Evolutionary conservation across 257 asterid genomes (phyloP).

Genomic region (Avicennia marina): DNA sequence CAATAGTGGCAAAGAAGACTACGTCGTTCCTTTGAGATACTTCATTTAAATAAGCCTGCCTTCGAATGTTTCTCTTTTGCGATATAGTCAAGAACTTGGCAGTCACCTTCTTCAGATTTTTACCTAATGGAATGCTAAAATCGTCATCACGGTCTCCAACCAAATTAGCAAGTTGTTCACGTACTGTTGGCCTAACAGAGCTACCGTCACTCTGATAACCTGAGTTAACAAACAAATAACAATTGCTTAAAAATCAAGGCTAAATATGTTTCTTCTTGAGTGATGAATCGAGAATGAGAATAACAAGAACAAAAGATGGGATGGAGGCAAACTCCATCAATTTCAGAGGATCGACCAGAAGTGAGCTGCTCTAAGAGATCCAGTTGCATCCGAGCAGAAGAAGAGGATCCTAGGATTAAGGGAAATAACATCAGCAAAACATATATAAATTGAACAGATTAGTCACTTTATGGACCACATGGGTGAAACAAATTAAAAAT

Average conservation of each 20-base stretch:
- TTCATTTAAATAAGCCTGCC: conserved; percentile 71
- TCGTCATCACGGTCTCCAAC: conserved; percentile 69
- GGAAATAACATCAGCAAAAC: conserved; percentile 1
- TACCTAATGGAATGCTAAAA: conserved; percentile 73
- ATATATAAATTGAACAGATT: not conserved
- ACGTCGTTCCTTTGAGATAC: conserved; percentile 90
- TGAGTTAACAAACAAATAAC: conserved; percentile 18
- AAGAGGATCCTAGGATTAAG: conserved; percentile 23
- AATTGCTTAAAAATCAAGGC: not conserved
- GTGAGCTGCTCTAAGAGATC: conserved; percentile 84
- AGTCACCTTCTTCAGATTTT: conserved; percentile 70
- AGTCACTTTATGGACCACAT: not conserved
- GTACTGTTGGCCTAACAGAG: conserved; percentile 41
- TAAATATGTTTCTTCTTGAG: not conserved
- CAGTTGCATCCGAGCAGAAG: conserved; percentile 69
- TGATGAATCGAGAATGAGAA: not conserved
- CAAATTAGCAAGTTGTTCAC: conserved; percentile 71
- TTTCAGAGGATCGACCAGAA: conserved; percentile 47
- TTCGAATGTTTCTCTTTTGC: conserved; percentile 85
- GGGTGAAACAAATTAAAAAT: not conserved
- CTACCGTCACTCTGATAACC: conserved; percentile 64
- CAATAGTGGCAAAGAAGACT: conserved; percentile 76
- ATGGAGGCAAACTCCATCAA: conserved; percentile 30
- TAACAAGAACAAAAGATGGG: not conserved
- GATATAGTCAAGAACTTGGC: conserved; percentile 73